A percentile compares a stretch with the other conserved stretches of the same genome.
Evolutionary conservation across 805 yeast genomes (phyloP).

Genomic region (Lachancea quebecensis): DNA sequence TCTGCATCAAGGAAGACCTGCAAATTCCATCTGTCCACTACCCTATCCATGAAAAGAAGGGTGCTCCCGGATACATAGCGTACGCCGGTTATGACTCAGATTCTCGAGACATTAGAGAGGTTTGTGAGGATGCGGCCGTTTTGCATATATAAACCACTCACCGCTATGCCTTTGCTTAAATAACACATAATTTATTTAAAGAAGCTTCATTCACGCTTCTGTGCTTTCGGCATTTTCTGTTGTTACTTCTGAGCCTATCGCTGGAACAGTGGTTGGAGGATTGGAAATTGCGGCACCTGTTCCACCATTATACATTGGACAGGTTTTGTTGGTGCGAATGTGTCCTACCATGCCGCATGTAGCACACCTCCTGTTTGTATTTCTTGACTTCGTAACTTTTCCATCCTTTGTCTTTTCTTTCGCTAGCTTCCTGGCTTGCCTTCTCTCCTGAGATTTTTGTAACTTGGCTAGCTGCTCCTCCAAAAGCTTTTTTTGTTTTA

Average conservation of each 20-base stretch:
- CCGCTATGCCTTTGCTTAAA: background rate
- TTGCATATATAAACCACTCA: constrained; percentile 21
- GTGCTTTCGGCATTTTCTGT: background rate
- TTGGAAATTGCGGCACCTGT: constrained; percentile 9
- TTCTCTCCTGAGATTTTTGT: constrained; percentile 66
- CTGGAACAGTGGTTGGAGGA: constrained; percentile 10
- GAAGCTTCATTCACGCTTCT: background rate
- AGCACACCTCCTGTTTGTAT: constrained; percentile 73
- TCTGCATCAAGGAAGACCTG: constrained; percentile 34
- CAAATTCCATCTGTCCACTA: constrained; percentile 26
- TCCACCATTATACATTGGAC: constrained; percentile 72
- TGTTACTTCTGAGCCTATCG: background rate
- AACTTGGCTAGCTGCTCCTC: constrained; percentile 80
- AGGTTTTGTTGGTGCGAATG: constrained; percentile 78
- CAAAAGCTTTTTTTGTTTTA: constrained; percentile 64
- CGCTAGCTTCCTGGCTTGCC: constrained; percentile 49
- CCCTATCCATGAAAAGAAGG: constrained; percentile 29
- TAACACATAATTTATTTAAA: no score
- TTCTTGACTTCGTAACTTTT: constrained; percentile 25
- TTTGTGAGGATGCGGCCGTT: constrained; percentile 24
- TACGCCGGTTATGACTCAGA: constrained; percentile 29
- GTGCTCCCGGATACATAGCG: constrained; percentile 32
- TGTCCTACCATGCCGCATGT: constrained; percentile 96
- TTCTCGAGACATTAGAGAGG: constrained; percentile 13
- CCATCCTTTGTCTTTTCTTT: constrained; percentile 33